Percentiles rank a stretch among this genome's conserved stretches.
These are phyloP conservation scores for Flaveria linearis DNA, from an alignment of 129 eudicot species.

Conservation along the genomic window DNA sequence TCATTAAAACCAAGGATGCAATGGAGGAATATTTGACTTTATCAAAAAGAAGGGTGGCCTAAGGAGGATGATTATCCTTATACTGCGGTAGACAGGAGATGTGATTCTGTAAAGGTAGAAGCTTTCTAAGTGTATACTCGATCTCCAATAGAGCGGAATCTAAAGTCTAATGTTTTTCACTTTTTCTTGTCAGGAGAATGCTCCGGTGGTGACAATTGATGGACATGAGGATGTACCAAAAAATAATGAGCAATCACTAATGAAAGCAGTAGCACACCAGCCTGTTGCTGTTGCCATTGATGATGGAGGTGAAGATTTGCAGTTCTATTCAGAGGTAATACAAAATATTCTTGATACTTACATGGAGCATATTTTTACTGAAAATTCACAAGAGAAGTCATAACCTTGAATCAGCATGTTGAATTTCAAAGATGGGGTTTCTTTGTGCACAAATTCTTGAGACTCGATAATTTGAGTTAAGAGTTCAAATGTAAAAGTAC, in stretches of 20 bases:
- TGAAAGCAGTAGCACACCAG: conserved; percentile 83
- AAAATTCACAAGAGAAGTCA: no score
- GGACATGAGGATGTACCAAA: conserved; percentile 76
- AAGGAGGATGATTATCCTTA: conserved; percentile 68
- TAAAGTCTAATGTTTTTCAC: neutral
- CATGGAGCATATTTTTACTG: neutral
- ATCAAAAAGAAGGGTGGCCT: conserved; percentile 65
- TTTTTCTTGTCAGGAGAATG: conserved; percentile 41
- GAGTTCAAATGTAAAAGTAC: neutral
- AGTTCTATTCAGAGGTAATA: conserved; percentile 81
- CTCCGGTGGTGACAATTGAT: conserved; percentile 69
- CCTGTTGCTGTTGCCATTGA: conserved; percentile 80
- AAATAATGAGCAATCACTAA: conserved; percentile 64
- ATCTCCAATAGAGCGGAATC: neutral
- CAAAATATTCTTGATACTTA: conserved; percentile 11
- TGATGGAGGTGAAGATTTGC: conserved; percentile 69
- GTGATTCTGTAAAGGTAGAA: conserved; percentile 61
- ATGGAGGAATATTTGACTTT: conserved; percentile 61
- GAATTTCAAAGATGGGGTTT: neutral
- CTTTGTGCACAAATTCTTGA: neutral
- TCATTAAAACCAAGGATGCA: conserved; percentile 63
- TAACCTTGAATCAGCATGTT: neutral
- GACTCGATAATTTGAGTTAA: neutral
- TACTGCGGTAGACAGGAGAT: conserved; percentile 55
- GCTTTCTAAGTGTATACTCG: neutral